These are phyloP conservation scores for Adansonia grandidieri DNA, from an alignment of 441 rosid species.

Conservation along the genomic window DNA sequence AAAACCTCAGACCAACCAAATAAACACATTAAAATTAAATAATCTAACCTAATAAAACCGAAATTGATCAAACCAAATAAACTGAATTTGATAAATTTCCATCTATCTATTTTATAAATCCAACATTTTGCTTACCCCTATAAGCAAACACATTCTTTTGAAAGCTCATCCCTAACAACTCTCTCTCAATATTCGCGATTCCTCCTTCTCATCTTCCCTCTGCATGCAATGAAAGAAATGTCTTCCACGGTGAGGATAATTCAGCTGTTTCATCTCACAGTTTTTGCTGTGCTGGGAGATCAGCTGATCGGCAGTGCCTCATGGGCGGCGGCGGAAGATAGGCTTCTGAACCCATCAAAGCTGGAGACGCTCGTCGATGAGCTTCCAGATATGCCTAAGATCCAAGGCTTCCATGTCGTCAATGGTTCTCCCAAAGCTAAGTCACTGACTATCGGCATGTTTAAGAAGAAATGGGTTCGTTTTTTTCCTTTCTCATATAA, in stretches of 20 bases:
- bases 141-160: no score
- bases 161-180: background rate
- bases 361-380: conserved; percentile 83
- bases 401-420: conserved; percentile 51
- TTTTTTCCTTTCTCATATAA: background rate
- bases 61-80: no score
- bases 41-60: no score
- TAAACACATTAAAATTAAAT: no score
- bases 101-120: no score
- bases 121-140: no score
- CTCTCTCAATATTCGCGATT: background rate
- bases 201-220: background rate
- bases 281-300: background rate
- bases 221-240: background rate
- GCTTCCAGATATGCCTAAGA: conserved; percentile 73
- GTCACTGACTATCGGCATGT: conserved; percentile 83
- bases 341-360: conserved; percentile 39
- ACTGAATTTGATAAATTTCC: no score
- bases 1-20: no score
- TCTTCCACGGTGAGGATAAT: background rate
- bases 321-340: conserved; percentile 33
- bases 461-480: conserved; percentile 62
- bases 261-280: background rate
- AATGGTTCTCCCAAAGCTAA: conserved; percentile 48
- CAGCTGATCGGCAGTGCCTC: background rate